These are phyloP conservation scores for Kregervanrija fluxuum DNA, from an alignment of 805 yeast species.

Conservation along the genomic window DNA sequence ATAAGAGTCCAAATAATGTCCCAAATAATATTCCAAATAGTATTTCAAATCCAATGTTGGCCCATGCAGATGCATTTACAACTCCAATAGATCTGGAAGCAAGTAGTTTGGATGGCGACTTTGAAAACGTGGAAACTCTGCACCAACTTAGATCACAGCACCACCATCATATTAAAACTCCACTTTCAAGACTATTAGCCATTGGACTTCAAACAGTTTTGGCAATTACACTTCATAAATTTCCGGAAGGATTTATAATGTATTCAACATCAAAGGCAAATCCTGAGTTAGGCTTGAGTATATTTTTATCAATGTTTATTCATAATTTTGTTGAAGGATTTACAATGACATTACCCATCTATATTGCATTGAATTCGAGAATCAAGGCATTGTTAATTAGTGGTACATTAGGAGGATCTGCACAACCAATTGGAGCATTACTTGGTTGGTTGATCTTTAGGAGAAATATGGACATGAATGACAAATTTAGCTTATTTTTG, in stretches of 20 bases:
- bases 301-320: conserved; percentile 76
- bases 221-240: conserved; percentile 81
- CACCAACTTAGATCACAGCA: conserved; percentile 17
- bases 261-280: conserved; percentile 68
- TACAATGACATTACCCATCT: conserved; percentile 85
- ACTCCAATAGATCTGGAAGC: too few species aligned
- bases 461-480: conserved; percentile 27
- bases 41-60: too few species aligned
- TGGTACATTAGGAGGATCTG: conserved; percentile 66
- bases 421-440: conserved; percentile 88
- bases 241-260: conserved; percentile 93
- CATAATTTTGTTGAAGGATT: conserved; percentile 95
- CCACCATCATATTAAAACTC: conserved; percentile 76
- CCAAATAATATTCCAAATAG: too few species aligned
- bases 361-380: conserved; percentile 61
- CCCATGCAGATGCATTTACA: too few species aligned
- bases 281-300: conserved; percentile 65
- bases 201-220: conserved; percentile 87
- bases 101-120: conserved; percentile 1
- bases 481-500: conserved; percentile 32
- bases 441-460: conserved; percentile 49
- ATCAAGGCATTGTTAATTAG: conserved; percentile 57
- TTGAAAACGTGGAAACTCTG: conserved; percentile 2
- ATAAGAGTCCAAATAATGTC: too few species aligned
- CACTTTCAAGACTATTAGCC: conserved; percentile 68